Percentiles rank a stretch among this genome's conserved stretches.
Evolutionary conservation across 2,329 filamentous ascomycete genomes (phyloP).

Genomic region (Ceratocystis destructans): DNA sequence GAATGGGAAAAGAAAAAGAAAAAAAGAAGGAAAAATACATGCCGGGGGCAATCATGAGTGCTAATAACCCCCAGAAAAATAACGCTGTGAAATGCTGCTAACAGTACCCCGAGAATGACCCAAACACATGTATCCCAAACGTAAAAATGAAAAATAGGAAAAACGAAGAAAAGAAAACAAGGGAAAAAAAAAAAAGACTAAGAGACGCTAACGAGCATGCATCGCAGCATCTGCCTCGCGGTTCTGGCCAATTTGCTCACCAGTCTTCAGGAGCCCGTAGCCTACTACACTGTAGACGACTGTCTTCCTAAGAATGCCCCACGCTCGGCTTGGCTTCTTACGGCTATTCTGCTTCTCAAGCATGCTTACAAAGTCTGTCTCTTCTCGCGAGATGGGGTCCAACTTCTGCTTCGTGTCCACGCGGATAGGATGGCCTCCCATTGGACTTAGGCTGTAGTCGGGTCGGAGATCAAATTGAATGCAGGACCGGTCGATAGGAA

Average conservation of each 20-base stretch:
- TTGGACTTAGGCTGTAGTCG: slow-evolving; percentile 5
- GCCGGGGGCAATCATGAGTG: neutral
- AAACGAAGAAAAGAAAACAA: slow-evolving; percentile 2
- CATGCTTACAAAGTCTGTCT: slow-evolving; percentile 3
- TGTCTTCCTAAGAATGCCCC: slow-evolving; percentile 18
- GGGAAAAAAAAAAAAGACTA: slow-evolving; percentile 22
- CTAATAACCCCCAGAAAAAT: neutral
- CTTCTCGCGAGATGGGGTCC: slow-evolving; percentile 1
- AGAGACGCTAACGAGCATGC: slow-evolving; percentile 25
- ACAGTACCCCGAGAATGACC: slow-evolving; percentile 1
- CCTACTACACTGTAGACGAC: slow-evolving; percentile 16
- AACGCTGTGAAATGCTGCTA: slow-evolving; percentile 4
- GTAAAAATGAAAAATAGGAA: slow-evolving; percentile 5
- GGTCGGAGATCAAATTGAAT: slow-evolving; percentile 7
- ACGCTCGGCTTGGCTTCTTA: neutral
- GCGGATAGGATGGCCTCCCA: slow-evolving; percentile 15
- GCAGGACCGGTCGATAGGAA: slow-evolving; percentile 6
- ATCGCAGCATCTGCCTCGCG: slow-evolving; percentile 24
- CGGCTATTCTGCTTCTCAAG: slow-evolving; percentile 8
- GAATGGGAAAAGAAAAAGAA: slow-evolving; percentile 8
- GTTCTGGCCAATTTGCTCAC: slow-evolving; percentile 7
- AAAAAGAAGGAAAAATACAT: slow-evolving; percentile 8
- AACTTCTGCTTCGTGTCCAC: neutral
- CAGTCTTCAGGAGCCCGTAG: slow-evolving; percentile 6
- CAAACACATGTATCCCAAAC: slow-evolving; percentile 5